phyloP scores from a whole-genome alignment of 768 basidiomycete species.

The Lyophyllum shimeji region DNA sequence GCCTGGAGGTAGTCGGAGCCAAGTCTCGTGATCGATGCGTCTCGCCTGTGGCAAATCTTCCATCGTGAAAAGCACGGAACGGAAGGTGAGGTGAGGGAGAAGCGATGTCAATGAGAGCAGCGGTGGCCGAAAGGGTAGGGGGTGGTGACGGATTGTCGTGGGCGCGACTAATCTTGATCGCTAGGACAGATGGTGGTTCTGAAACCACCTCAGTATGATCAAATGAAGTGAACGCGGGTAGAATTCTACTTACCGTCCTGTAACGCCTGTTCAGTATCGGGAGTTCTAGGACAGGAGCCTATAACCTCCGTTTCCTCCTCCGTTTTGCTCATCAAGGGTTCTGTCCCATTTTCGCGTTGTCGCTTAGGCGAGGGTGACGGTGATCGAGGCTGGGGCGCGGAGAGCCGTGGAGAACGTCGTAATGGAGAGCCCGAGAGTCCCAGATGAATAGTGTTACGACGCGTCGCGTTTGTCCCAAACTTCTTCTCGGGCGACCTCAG shows the following conservation, averaged over 20 bases:
- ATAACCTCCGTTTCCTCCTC: slow-evolving; percentile 33
- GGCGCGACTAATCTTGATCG: slow-evolving; percentile 64
- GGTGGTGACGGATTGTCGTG: slow-evolving; percentile 76
- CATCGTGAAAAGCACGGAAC: neutral
- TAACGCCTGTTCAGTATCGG: slow-evolving; percentile 41
- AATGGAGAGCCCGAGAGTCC: slow-evolving; percentile 25
- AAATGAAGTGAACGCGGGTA: slow-evolving; percentile 4
- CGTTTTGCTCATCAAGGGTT: slow-evolving; percentile 16
- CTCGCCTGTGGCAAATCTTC: neutral
- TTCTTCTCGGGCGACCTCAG: slow-evolving; percentile 53
- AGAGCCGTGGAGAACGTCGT: slow-evolving; percentile 53
- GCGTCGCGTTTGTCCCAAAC: slow-evolving; percentile 33
- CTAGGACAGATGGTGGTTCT: slow-evolving; percentile 72
- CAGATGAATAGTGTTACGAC: slow-evolving; percentile 25
- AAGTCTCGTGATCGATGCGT: neutral
- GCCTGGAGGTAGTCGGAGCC: neutral
- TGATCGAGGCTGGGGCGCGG: slow-evolving; percentile 34
- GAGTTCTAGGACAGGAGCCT: slow-evolving; percentile 43
- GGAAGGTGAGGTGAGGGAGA: slow-evolving; percentile 5
- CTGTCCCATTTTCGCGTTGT: neutral
- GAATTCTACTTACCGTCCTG: slow-evolving; percentile 42
- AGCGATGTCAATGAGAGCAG: neutral
- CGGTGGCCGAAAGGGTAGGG: slow-evolving; percentile 19
- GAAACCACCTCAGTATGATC: slow-evolving; percentile 2
- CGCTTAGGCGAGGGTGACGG: slow-evolving; percentile 3